Evolutionary conservation across 179 eudicot species (phyloP).

Genomic region (Silene noctiflora): DNA sequence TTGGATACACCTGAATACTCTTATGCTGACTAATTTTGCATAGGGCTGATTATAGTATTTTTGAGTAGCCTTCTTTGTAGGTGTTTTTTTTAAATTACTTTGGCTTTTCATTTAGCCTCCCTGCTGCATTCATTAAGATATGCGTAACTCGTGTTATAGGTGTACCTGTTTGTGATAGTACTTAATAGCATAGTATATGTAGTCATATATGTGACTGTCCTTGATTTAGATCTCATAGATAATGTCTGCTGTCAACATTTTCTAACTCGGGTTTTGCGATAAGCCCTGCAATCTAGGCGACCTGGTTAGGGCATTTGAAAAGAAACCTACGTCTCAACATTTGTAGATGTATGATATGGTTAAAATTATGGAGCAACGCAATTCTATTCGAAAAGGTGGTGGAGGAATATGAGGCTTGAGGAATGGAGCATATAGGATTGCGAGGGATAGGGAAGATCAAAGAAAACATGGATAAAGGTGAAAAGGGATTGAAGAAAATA

Average conservation of each 20-base stretch:
- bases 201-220: not conserved
- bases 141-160: not conserved
- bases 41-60: not conserved
- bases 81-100: not conserved
- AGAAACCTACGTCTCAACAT: not conserved
- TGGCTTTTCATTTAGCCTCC: not conserved
- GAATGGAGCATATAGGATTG: not conserved
- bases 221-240: not conserved
- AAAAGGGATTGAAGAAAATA: not conserved
- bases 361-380: not conserved
- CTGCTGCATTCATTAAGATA: not conserved
- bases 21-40: not conserved
- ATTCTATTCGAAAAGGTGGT: not conserved
- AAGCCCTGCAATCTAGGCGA: not conserved
- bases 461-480: not conserved
- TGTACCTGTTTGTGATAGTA: constrained; percentile 6
- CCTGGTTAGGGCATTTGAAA: not conserved
- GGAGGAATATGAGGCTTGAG: not conserved
- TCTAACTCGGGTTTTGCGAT: not conserved
- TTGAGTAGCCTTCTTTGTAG: not conserved
- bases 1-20: not conserved
- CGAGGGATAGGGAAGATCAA: not conserved
- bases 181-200: not conserved
- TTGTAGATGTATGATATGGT: not conserved
- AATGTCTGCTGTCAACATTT: not conserved